Conservation (phyloP, 768 basidiomycete species). For the Galerina marginata region DNA sequence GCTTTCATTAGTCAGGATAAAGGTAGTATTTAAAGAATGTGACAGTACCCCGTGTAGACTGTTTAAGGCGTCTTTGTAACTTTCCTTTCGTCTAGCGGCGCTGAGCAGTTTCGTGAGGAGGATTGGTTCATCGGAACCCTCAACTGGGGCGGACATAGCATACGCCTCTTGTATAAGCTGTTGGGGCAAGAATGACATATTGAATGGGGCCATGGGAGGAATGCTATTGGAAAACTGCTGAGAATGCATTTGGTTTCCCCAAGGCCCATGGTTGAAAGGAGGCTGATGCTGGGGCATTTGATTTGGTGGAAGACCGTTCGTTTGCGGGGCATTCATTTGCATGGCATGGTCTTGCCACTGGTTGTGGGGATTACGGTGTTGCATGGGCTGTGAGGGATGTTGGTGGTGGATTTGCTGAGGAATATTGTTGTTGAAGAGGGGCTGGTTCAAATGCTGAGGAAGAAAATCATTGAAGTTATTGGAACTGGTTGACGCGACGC, state of each 20-base stretch:
- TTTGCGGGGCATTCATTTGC: constrained; percentile 26
- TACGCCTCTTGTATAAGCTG: constrained; percentile 64
- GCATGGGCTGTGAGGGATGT: constrained; percentile 23
- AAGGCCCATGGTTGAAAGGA: constrained; percentile 36
- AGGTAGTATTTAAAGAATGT: constrained; percentile 1
- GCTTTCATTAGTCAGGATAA: constrained; percentile 22
- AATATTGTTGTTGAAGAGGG: constrained; percentile 22
- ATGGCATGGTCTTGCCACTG: constrained; percentile 34
- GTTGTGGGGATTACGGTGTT: constrained; percentile 31
- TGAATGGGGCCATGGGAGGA: constrained; percentile 39
- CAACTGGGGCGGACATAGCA: constrained; percentile 58
- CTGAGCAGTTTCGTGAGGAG: constrained; percentile 56
- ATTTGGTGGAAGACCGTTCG: constrained; percentile 11
- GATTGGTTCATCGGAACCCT: constrained; percentile 59
- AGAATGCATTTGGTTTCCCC: constrained; percentile 36
- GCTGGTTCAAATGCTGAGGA: constrained; percentile 24
- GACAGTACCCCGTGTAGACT: constrained; percentile 57
- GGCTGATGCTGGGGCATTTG: constrained; percentile 36
- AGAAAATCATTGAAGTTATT: constrained; percentile 35
- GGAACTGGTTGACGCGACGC: constrained; percentile 41
- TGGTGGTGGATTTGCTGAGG: constrained; percentile 22
- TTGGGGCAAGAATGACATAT: constrained; percentile 50
- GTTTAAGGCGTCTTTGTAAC: constrained; percentile 72
- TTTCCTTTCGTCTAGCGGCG: constrained; percentile 45
- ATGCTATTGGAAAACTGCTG: constrained; percentile 39